Base-by-base conservation (phyloP, 805 yeast species). In the Candida railenensis region DNA sequence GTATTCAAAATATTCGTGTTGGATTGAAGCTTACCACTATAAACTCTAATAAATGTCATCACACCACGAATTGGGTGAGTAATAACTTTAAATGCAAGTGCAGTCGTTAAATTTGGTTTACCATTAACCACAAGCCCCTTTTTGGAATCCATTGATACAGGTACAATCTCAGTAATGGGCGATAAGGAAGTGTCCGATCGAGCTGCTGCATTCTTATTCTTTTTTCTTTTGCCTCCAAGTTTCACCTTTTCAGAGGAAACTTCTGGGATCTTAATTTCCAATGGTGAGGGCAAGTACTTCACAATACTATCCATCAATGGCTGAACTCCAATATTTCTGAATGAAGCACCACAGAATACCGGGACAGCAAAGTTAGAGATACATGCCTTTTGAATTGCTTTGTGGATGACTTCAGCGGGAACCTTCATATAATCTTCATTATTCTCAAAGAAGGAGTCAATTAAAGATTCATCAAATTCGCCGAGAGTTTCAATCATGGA, bases 251-350 rank as follows among this genome's bases (percentile, higher is more conserved):
- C 54, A 47, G 65, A 54, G 14, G 69, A 53, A 2, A 85, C 73
- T 40, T 80, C 81, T 0, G 96, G 94, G 2, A 76, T 53, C 1
- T 61, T 60, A 0, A 76, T 72, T 50, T 90, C 90, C 2, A 77
- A 52, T 1, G 98, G 98, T 1, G 90, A 82, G 0, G 99, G 98
- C 15, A 94, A 67, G 56, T 78, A 94, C 45, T 79, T 77, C 1
- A 82, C 77, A 11, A 91, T 77, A 0, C 95, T 91, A 64, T 92
- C 97, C 65, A 94, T 66, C 42, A 94, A 69, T 1, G 98, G 97
- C 61, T 94, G 98, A 2, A 94, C 96, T 21, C 99, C 99, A 40
- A 92, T 87, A 62, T 92, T 92, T 53, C 76, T 79, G 66, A 92
- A 94, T 45, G 96, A 87, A 1, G 97, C 87, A 11, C 99, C 99